Evolutionary conservation across 768 basidiomycete species (phyloP), one percentile per base, ranked within the genome.

Genomic region (Lyophyllum decastes): DNA sequence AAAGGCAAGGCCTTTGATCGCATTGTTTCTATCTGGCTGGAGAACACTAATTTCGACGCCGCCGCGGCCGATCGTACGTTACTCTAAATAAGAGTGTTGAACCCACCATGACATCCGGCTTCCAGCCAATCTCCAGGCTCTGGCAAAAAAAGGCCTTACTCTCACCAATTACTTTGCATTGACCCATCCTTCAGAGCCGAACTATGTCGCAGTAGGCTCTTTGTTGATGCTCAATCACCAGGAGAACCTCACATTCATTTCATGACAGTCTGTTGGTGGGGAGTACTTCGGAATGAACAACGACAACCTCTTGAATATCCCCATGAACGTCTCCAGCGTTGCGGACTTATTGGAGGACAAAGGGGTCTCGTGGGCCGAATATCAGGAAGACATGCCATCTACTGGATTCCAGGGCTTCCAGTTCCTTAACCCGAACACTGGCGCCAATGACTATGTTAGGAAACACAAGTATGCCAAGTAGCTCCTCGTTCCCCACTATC

Each of bases 101-200:
- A 30, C 30, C 30, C 30, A 5, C 30, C 10, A 10, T 30, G 30
- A 30, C 30, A 30, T 30, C 30, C 5, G 10, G 30, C n/a, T 30
- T 19, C 26, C 43, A 60, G 49, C 70, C 16, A 67, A 67, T 16
- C 74, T 80, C 45, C 60, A 61, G 40, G 66, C 69, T 46, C 68
- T 88, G 55, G 77, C 79, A 16, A 61, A 73, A 47, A 73, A 86
- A 64, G 85, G 86, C 7, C 72, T 88, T 55, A 60, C 74, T 6
- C 68, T 84, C 17, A 68, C 58, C 43, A 77, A 76, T 49, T 84
- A 76, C 64, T 83, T 79, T 57, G 78, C 69, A 3, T 59, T 84
- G 38, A 83, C 82, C 25, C 84, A 85, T 63, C 83, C 85, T 3
- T 86, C 85, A 1, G 74, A 88, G 66, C 86, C 87, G 30, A 88